These are phyloP conservation scores for Microascus cirrosus DNA, from an alignment of 2,329 filamentous ascomycete species.

Conservation along the genomic window DNA sequence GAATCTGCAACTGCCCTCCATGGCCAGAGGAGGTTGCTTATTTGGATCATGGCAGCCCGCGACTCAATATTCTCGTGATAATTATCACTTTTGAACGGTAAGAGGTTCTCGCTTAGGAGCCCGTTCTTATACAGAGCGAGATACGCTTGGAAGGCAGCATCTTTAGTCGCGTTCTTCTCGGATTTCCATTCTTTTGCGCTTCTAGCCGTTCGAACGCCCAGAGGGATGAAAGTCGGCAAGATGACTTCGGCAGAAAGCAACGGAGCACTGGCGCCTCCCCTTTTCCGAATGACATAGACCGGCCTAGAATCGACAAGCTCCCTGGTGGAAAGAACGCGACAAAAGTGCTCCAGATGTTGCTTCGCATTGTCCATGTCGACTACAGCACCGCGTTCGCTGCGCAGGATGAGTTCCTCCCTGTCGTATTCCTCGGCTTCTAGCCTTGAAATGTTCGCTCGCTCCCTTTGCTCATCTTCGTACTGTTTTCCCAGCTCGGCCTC, in stretches of 20 bases:
- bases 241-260: slow-evolving; percentile 48
- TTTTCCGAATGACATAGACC: slow-evolving; percentile 49
- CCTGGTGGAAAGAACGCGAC: slow-evolving; percentile 43
- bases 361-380: slow-evolving; percentile 65
- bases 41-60: slow-evolving; percentile 20
- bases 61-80: slow-evolving; percentile 22
- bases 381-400: slow-evolving; percentile 38
- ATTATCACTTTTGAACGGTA: slow-evolving; percentile 47
- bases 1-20: slow-evolving; percentile 31
- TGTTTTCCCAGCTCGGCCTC: slow-evolving; percentile 30
- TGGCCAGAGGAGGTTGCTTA: slow-evolving; percentile 29
- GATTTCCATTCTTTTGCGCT: slow-evolving; percentile 53
- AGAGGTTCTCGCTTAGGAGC: slow-evolving; percentile 65
- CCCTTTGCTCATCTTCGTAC: slow-evolving; percentile 54
- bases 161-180: slow-evolving; percentile 62
- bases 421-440: slow-evolving; percentile 24
- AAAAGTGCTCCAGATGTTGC: slow-evolving; percentile 75
- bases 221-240: slow-evolving; percentile 61
- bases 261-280: slow-evolving; percentile 5
- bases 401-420: not conserved
- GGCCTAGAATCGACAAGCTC: slow-evolving; percentile 56
- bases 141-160: slow-evolving; percentile 78
- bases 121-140: slow-evolving; percentile 55
- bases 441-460: slow-evolving; percentile 29
- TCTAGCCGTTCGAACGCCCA: slow-evolving; percentile 39